Evolutionary conservation across 1,284 basidiomycete species (phyloP), one percentile per base, ranked within the genome.

Genomic region (Melampsora americana): DNA sequence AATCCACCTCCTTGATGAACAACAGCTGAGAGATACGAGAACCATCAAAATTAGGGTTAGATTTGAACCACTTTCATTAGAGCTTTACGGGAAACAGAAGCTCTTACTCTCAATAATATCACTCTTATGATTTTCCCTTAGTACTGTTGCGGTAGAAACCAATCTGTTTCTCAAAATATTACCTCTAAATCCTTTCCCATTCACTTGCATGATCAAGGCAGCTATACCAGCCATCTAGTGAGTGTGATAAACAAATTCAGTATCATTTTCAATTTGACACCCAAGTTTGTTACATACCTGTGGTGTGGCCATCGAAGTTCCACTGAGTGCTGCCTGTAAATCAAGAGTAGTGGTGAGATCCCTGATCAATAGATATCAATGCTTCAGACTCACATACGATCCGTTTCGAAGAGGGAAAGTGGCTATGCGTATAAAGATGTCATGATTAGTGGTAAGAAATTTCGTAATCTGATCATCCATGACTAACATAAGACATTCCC

Each of bases 1-100:
- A 76, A 44, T 35, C 73, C 73, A 35, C 73, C 73, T 26, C 73
- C 73, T 76, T 76, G 73, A 69, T 69, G 73, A 18, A 76, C 35
- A 32, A 50, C 59, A 60, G 50, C 73, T 76, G 16, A 59, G 11
- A 16, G 60, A 30, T 1, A 3, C 2, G 11, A 64, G 9, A 32
- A 23, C 32, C 61, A 39, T n/a, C 61, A 64, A n/a, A n/a, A n/a
- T n/a, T n/a, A n/a, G 28, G 18, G 32, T n/a, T n/a, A 12, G 7
- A 30, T 39, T 11, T 30, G 0, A 39, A 64, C 6, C 0, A 6
- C 12, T 39, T 20, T 64, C 23, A 23, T 28, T 5, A 26, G 61
- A 30, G 2, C 26, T 1, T 20, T n/a, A 48, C 23, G n/a, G 42
- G 32, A 6, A 9, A 12, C 1, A 7, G 32, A 14, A 3, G 9